Conservation (phyloP, 2,329 filamentous ascomycete genomes). For the Polytolypa hystricis region DNA sequence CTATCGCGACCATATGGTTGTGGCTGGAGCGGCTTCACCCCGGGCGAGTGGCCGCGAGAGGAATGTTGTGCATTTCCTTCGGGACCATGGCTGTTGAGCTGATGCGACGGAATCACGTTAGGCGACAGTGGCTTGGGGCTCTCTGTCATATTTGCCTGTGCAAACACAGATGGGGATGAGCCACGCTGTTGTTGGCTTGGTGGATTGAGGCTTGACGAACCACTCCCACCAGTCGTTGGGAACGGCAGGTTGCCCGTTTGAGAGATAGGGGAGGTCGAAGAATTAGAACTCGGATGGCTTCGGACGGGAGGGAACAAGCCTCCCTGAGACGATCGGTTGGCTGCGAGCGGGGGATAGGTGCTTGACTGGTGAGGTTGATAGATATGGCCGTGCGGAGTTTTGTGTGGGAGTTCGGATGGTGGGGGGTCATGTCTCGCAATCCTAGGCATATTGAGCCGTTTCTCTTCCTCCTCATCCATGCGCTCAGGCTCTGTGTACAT, state of each 20-base stretch:
- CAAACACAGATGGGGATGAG: conserved; percentile 51
- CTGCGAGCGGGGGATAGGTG: conserved; percentile 66
- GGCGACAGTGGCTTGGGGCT: conserved; percentile 67
- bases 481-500: conserved; percentile 45
- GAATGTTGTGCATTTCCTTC: conserved; percentile 19
- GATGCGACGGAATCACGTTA: conserved; percentile 29
- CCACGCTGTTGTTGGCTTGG: conserved; percentile 13
- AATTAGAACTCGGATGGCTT: conserved; percentile 45
- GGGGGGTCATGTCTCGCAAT: conserved; percentile 60
- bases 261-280: conserved; percentile 45
- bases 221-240: conserved; percentile 22
- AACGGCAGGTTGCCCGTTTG: conserved; percentile 29
- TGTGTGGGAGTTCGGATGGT: conserved; percentile 39
- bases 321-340: conserved; percentile 38
- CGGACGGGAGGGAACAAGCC: conserved; percentile 54
- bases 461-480: conserved; percentile 41
- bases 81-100: conserved; percentile 24
- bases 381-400: conserved; percentile 23
- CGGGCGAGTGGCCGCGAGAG: conserved; percentile 31
- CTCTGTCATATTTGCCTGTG: conserved; percentile 66
- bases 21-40: conserved; percentile 26
- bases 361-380: conserved; percentile 56
- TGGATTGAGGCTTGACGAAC: conserved; percentile 28
- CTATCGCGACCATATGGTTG: conserved; percentile 18
- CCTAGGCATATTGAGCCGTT: conserved; percentile 48